Base-by-base conservation (phyloP, 768 basidiomycete species). In the Tricholoma saponaceum region DNA sequence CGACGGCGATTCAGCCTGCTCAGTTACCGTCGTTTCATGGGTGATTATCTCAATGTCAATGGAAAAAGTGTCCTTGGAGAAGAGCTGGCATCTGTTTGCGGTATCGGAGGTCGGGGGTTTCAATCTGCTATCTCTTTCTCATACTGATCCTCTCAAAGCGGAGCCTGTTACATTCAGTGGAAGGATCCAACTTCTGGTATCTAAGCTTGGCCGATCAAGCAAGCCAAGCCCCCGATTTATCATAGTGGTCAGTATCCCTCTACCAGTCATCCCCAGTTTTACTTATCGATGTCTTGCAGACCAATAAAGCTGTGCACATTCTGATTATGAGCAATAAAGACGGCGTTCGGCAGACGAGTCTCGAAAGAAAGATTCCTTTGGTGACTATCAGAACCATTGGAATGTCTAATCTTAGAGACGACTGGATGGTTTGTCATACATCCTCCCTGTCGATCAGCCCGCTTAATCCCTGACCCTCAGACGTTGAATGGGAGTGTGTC, bases 1-100 rank as follows among this genome's bases (percentile, higher is more conserved):
- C 81, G 97, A 41, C 78, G 97, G 55, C 80, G 97, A 49, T 98
- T 91, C 74, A 95, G 92, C 82, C 75, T 98, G 58, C 80, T 98
- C 60, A 92, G 96, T 55, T 95, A 94, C 76, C 84, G 97, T 35
- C 85, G 94, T 58, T 99, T 95, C 72, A 83, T 89, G 83, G 97
- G 97, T 6, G 97, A 99, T 71, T 99, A 99, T 73, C 83, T 99
- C 20, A 90, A 93, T 66, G 74, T 98, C 33, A 95, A 92, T 55
- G 90, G 89, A 4, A 84, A 87, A 70, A 86, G 82, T 65, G 68
- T 92, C 0, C 74, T 95, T 4, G 95, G 94, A 2, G 81, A 85
- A 63, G 85, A 92, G 65, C 69, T 99, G 63, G 81, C 83, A 37
- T 74, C 75, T 18, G 86, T 83, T 26, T 93, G 90, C 66, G 83